Evolutionary conservation across 2,329 filamentous ascomycete species (phyloP), one percentile per base, ranked within the genome.

Genomic region (Aspergillus phoenicis): DNA sequence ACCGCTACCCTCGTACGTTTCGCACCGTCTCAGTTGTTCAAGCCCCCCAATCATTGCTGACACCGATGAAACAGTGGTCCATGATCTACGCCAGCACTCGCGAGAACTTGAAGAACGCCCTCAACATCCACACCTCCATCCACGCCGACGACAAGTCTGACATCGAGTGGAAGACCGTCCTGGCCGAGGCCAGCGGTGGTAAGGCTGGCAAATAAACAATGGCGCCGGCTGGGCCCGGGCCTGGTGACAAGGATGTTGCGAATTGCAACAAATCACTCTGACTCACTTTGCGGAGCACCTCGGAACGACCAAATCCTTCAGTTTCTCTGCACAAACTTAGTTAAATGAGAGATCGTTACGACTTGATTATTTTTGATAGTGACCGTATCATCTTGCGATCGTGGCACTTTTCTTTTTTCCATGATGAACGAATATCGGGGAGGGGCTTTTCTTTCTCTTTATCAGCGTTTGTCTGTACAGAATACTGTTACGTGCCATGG

Each of bases 61-160:
- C 59, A 45, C 8, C 22, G 28, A 30, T 38, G 28, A 36, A 36
- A 39, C 38, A 80, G 78, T 78, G 75, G 73, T 80, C 78, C 64
- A 82, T 83, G 81, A 76, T 82, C 60, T 83, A 83, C 73, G 80
- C 81, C 66, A 80, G 78, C 66, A 82, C 78, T 52, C 77, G 78
- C 57, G 79, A 82, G 69, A 74, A 73, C 60, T 68, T 83, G 65
- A 82, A 82, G 75, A 80, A 78, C 64, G 78, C 80, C 17, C 75
- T 83, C 47, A 81, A 80, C 71, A 74, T 78, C 58, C 66, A 68
- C 64, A 70, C 59, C 65, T 77, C 74, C 64, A 75, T 78, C 67
- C 77, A 78, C 66, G 77, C 77, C 43, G 77, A 79, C 59, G 74
- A 77, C 71, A 75, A 75, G 66, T 58, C 61, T 52, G 77, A 79